Evolutionary conservation across 805 yeast species (phyloP).

Genomic region (Brettanomyces custersianus): DNA sequence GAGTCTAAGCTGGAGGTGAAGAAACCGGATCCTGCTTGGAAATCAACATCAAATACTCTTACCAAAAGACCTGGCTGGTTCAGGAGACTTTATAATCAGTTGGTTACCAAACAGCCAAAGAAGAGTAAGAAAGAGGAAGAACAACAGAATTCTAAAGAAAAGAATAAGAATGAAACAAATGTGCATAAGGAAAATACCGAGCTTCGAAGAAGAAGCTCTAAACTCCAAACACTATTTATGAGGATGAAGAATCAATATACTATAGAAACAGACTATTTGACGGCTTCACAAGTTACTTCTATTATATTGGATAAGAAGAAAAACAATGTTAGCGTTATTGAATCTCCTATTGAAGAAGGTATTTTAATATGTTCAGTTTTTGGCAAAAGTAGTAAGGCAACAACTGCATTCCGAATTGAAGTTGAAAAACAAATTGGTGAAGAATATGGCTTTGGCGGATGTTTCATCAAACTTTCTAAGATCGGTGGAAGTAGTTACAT

Average conservation of each 20-base stretch:
- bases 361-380: conserved; percentile 6
- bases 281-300: conserved; percentile 5
- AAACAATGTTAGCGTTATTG: not conserved
- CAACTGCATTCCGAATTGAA: conserved; percentile 13
- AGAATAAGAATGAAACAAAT: not conserved
- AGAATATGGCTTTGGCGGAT: conserved; percentile 26
- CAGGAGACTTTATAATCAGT: conserved; percentile 9
- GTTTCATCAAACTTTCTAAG: conserved; percentile 18
- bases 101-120: not conserved
- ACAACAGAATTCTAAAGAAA: too few relatives aligned
- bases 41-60: not conserved
- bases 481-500: conserved; percentile 13
- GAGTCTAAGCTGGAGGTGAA: not conserved
- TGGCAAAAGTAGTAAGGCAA: conserved; percentile 7
- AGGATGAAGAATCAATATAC: conserved; percentile 5
- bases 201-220: not conserved
- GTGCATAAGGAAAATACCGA: not conserved
- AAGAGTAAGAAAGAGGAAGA: conserved; percentile 4
- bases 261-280: conserved; percentile 13
- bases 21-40: not conserved
- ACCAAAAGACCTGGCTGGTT: conserved; percentile 16
- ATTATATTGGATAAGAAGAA: conserved; percentile 1
- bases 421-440: conserved; percentile 20
- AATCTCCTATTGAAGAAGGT: conserved; percentile 2
- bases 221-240: not conserved